Evolutionary conservation across 2,329 filamentous ascomycete species (phyloP).

Genomic region (Fusarium globosum): DNA sequence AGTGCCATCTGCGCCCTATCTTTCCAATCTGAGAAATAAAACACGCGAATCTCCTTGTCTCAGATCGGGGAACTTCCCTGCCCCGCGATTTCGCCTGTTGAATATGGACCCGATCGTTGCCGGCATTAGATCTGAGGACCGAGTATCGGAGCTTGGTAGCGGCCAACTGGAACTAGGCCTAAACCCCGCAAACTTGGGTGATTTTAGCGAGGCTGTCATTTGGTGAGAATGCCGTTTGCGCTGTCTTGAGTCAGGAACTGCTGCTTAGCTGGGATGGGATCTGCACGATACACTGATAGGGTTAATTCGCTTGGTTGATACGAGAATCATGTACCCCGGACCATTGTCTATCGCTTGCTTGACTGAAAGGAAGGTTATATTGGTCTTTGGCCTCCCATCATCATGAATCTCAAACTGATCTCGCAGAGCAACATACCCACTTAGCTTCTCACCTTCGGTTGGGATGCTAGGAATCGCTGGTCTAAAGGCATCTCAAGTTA

Average conservation of each 20-base stretch:
- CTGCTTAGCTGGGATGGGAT: background rate
- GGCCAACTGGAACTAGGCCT: background rate
- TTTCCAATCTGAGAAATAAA: background rate
- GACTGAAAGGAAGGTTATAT: background rate
- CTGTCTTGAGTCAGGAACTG: background rate
- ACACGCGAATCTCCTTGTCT: background rate
- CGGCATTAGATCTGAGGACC: conserved; percentile 26
- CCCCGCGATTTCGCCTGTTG: conserved; percentile 21
- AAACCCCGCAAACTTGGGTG: background rate
- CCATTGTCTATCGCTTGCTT: background rate
- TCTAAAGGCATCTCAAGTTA: background rate
- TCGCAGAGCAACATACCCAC: background rate
- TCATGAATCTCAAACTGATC: too few relatives aligned
- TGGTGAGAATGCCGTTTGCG: background rate
- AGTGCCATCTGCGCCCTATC: background rate
- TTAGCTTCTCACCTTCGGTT: too few relatives aligned
- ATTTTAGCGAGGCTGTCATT: background rate
- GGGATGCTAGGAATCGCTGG: too few relatives aligned
- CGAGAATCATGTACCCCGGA: background rate
- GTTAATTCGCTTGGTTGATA: background rate
- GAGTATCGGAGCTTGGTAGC: conserved; percentile 8
- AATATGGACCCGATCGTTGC: background rate
- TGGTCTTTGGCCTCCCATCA: background rate
- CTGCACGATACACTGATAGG: conserved; percentile 14
- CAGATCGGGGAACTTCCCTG: conserved; percentile 11